Base-by-base conservation (phyloP, 306 rosid genomes). In the Cicer chorassanicum region DNA sequence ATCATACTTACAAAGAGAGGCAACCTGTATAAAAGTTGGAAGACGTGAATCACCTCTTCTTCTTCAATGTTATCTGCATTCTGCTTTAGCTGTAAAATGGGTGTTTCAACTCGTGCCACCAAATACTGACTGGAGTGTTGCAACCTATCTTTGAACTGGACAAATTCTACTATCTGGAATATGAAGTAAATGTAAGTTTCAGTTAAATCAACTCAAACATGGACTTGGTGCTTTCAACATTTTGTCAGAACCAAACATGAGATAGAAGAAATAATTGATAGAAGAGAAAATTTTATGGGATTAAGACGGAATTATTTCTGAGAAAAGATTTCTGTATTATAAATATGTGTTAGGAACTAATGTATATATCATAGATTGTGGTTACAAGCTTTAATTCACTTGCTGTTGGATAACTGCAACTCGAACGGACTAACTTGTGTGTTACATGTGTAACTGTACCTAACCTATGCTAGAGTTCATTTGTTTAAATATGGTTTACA, bases 131-230 rank as follows among this genome's bases (percentile, higher is more conserved):
- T 82, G 48, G 99, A 95, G 66, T 59, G 92, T 78, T 90, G 98
- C 82, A 95, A 72, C 61, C 85, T 81, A 79, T 92, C 97, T 83
- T 92, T 92, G 65, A 95, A 95, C 89, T 90, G 98, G 78, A 95
- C 97, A 82, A 95, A 95, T 77, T 95, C 99, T 76, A 95, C 88
- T 61, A 92, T 96, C 99, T 95, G 97, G 48, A 82, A 82, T 11
- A 59, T 14, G 69, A 78, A 7, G 6, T 54, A 46, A 48, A 10
- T 64, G 48, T 53, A 65, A 62, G 70, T 8, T 14, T 72, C 56
- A 48, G 72, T 70, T 59, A 48, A 34, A 77, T 54, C 34, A 70
- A 53, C 50, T 77, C 65, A 43, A 70, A 34, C 57, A 44, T 19
- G 13, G 70, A 51, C 42, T n/a, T 14, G 4, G 53, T 50, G n/a